Evolutionary conservation across 1,284 basidiomycete species (phyloP).

Genomic region (Sporisorium exsertum): DNA sequence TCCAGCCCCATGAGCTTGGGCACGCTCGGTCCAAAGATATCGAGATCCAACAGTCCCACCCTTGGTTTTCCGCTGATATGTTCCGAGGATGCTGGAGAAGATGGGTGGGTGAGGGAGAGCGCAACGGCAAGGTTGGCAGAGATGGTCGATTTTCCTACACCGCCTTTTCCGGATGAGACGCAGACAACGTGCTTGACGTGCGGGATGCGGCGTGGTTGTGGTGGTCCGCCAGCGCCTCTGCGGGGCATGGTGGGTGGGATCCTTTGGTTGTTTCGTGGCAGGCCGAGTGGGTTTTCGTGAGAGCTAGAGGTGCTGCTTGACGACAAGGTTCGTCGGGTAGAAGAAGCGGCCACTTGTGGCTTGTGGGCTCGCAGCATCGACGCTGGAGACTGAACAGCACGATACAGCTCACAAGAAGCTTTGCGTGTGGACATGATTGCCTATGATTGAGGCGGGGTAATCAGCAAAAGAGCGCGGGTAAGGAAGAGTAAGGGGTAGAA

Average conservation of each 20-base stretch:
- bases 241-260: slow-evolving; percentile 62
- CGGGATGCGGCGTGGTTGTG: slow-evolving; percentile 72
- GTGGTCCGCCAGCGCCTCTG: slow-evolving; percentile 67
- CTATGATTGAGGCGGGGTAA: no score
- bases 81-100: neutral
- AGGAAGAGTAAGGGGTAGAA: neutral
- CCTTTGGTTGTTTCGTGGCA: slow-evolving; percentile 62
- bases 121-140: slow-evolving; percentile 88
- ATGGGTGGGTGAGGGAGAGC: slow-evolving; percentile 70
- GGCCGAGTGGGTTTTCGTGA: slow-evolving; percentile 65
- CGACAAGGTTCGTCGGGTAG: neutral
- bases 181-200: slow-evolving; percentile 77
- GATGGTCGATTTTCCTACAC: slow-evolving; percentile 95
- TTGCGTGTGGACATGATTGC: neutral
- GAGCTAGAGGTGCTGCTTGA: slow-evolving; percentile 7
- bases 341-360: neutral
- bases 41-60: slow-evolving; percentile 91
- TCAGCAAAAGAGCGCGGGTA: no score
- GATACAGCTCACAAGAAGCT: neutral
- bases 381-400: neutral
- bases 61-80: slow-evolving; percentile 65
- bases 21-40: slow-evolving; percentile 95
- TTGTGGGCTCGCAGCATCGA: neutral
- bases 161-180: slow-evolving; percentile 94
- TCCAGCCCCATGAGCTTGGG: slow-evolving; percentile 94